Evolutionary conservation across 2,329 filamentous ascomycete genomes (phyloP).

Genomic region (Verticillium longisporum): DNA sequence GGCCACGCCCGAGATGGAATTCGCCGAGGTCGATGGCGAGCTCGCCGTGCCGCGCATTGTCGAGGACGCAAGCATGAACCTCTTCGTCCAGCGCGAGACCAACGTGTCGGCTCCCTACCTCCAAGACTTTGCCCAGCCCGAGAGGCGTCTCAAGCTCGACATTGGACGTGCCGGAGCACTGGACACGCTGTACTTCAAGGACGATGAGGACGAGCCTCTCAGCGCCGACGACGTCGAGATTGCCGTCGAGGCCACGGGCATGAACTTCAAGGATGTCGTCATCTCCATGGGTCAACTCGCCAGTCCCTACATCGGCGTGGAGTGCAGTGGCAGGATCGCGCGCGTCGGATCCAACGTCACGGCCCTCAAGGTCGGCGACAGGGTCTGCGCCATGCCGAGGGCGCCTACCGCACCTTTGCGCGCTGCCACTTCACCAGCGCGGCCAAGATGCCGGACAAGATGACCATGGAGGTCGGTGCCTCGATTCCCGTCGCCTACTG

Average conservation of each 20-base stretch:
- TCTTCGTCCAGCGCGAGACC: conserved; percentile 9
- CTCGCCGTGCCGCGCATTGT: conserved; percentile 8
- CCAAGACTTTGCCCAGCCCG: conserved; percentile 6
- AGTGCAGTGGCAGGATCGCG: conserved; percentile 17
- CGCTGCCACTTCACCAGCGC: conserved; percentile 5
- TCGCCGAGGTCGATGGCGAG: neutral
- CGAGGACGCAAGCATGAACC: conserved; percentile 12
- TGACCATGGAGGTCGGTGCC: conserved; percentile 4
- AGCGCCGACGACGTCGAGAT: conserved; percentile 14
- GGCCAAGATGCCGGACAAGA: neutral
- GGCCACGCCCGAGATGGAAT: neutral
- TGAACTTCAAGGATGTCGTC: conserved; percentile 5
- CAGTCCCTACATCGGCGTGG: neutral
- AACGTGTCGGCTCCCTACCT: conserved; percentile 12
- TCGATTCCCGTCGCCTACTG: conserved; percentile 1
- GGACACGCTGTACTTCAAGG: conserved; percentile 1
- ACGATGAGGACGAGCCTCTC: conserved; percentile 1
- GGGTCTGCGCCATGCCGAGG: conserved; percentile 4
- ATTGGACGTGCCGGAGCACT: neutral
- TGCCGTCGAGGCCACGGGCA: conserved; percentile 15
- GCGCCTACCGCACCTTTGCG: neutral
- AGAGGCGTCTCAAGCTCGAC: conserved; percentile 8
- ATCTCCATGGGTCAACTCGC: conserved; percentile 17
- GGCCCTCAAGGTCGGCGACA: conserved; percentile 9
- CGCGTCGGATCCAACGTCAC: conserved; percentile 18